Evolutionary conservation across 1,139 yeast genomes (phyloP), one percentile per base, ranked within the genome.

Genomic region (Scheffersomyces stambukii): DNA sequence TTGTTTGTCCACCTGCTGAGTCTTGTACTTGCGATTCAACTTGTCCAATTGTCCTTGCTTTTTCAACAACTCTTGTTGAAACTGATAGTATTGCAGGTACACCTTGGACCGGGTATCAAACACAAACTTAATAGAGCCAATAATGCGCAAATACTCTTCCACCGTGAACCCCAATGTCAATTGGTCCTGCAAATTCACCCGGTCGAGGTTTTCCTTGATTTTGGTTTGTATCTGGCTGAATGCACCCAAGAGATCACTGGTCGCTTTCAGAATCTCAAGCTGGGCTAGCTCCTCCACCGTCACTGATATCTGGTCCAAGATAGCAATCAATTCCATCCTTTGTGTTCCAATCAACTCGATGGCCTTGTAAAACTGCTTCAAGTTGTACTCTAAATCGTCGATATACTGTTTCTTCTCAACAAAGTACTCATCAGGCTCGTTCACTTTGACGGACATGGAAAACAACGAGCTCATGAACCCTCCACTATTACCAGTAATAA

Each of bases 141-240:
- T 75, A 12, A 82, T 64, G 28, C 97, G 70, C 31, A 81, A 64
- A 51, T 91, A 89, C 50, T 89, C 97, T 48, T 89, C 96, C 21
- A 91, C 64, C 1, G 95, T 85, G 22, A 84, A 75, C 1, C 96
- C 95, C 29, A 91, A 60, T 0, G 96, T 86, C 38, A 91, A 60
- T 45, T 88, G 77, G 45, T 91, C 97, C 52, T 88, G 96, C 50
- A 84, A 55, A 38, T 89, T 81, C 37, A 83, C 77, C 33, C 96
- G 73, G 40, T 81, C 89, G 34, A 86, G 64, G 31, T 86, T 67
- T 32, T 85, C 94, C 42, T 76, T 77, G 23, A 89, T 70, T 39
- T 84, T 74, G 24, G 62, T 45, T 48, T 89, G 93, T 6, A 85
- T 75, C 20, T 77, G 78, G 21, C 91, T 77, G 51, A 89, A 88